Conservation (phyloP, 352 stramenopile species). For the Phytopythium montanum region DNA sequence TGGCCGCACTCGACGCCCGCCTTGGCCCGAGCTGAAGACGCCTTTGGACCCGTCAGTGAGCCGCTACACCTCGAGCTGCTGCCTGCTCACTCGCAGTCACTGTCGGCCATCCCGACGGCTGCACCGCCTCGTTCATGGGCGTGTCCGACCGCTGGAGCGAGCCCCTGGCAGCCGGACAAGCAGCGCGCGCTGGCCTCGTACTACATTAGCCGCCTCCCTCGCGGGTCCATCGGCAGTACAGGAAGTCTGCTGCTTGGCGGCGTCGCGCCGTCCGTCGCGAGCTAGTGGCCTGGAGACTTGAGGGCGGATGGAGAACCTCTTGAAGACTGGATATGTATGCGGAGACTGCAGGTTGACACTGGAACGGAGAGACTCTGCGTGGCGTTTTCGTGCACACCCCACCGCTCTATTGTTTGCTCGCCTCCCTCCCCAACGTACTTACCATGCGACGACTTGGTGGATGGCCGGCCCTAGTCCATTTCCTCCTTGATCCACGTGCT, state of each 20-base stretch:
- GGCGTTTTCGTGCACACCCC: background rate
- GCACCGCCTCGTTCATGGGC: background rate
- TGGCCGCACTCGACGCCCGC: background rate
- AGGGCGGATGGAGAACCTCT: background rate
- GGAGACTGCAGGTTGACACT: background rate
- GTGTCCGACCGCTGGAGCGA: background rate
- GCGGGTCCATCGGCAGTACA: background rate
- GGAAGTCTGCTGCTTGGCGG: background rate
- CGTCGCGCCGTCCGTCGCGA: conserved; percentile 3
- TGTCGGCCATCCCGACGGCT: background rate
- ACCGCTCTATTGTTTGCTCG: conserved; percentile 6
- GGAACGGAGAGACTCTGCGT: too few relatives aligned
- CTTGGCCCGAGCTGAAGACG: background rate
- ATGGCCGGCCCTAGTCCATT: conserved; percentile 44
- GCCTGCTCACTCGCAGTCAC: background rate
- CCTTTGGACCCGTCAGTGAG: background rate
- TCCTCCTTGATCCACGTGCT: conserved; percentile 89
- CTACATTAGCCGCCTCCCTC: conserved; percentile 3
- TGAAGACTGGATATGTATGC: background rate
- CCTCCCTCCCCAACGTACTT: background rate
- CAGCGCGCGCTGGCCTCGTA: conserved; percentile 9
- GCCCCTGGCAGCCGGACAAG: conserved; percentile 5
- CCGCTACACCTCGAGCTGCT: background rate
- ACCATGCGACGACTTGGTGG: background rate
- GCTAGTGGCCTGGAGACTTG: background rate